Conservation (phyloP, 208 protist species). For the Endotrypanum monterogeii region DNA sequence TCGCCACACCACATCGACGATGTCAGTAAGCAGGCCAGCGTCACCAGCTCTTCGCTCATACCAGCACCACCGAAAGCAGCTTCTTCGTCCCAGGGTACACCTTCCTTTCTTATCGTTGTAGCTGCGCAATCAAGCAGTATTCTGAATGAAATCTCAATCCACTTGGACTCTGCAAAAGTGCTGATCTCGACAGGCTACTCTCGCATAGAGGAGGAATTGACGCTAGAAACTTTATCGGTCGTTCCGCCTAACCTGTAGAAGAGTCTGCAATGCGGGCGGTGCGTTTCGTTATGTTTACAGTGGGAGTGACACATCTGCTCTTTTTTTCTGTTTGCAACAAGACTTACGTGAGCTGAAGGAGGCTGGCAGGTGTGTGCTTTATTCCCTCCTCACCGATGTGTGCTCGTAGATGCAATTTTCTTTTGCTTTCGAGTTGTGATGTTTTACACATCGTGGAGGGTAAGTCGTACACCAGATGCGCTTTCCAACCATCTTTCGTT, state of each 20-base stretch:
- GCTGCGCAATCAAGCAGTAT: neutral
- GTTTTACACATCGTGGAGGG: neutral
- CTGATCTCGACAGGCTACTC: constrained; percentile 12
- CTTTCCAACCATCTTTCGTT: neutral
- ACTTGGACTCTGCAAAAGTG: constrained; percentile 9
- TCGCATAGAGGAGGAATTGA: constrained; percentile 21
- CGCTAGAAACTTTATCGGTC: neutral
- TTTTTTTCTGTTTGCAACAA: too few species aligned
- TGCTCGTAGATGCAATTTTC: neutral
- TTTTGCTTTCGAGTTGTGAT: neutral
- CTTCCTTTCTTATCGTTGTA: constrained; percentile 8
- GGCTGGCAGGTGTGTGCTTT: neutral
- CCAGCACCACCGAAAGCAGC: neutral
- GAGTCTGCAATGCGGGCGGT: neutral
- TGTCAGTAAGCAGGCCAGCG: neutral
- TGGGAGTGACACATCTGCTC: neutral
- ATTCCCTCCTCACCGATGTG: neutral
- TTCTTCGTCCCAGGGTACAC: neutral
- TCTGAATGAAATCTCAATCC: neutral
- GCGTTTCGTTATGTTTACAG: neutral
- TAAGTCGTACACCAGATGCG: neutral
- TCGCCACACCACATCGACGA: neutral
- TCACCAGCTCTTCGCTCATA: too few species aligned
- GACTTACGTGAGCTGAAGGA: too few species aligned
- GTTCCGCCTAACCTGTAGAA: neutral